Conservation (phyloP, 2,329 filamentous ascomycete species). For the Trichoderma hamatum region DNA sequence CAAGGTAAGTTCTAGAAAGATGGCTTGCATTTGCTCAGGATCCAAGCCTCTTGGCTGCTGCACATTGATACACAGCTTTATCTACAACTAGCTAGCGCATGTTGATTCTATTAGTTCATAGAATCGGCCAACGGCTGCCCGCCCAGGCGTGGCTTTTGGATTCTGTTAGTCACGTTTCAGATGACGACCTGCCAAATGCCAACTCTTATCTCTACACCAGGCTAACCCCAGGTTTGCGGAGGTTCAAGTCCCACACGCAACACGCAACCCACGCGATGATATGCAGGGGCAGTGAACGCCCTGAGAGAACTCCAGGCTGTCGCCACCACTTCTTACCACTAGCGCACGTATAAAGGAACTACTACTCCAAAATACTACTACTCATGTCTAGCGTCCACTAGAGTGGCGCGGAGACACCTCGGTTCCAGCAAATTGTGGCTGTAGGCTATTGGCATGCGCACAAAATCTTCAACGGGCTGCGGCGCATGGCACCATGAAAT, state of each 20-base stretch:
- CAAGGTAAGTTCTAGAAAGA: neutral
- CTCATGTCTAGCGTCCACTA: slow-evolving; percentile 9
- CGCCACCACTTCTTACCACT: neutral
- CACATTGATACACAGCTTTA: neutral
- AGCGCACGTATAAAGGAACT: neutral
- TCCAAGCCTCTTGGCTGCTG: neutral
- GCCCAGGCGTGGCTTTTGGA: neutral
- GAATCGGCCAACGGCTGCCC: slow-evolving; percentile 1
- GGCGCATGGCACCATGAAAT: neutral
- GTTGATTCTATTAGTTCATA: neutral
- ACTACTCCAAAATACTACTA: neutral
- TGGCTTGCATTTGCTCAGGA: neutral
- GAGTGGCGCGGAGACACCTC: slow-evolving; percentile 8
- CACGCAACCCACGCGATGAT: neutral
- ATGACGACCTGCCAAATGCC: slow-evolving; percentile 2
- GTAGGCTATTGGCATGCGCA: slow-evolving; percentile 3
- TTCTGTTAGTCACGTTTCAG: slow-evolving; percentile 8
- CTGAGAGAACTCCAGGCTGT: neutral
- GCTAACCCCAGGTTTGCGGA: slow-evolving; percentile 23
- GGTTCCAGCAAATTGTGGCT: slow-evolving; percentile 7
- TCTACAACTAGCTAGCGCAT: neutral
- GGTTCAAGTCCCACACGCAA: neutral
- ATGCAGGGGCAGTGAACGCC: slow-evolving; percentile 1
- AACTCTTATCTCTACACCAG: slow-evolving; percentile 14
- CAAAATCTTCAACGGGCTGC: neutral